These are phyloP conservation scores for Teratosphaeria nubilosa DNA, from an alignment of 2,329 filamentous ascomycete species.

Conservation along the genomic window DNA sequence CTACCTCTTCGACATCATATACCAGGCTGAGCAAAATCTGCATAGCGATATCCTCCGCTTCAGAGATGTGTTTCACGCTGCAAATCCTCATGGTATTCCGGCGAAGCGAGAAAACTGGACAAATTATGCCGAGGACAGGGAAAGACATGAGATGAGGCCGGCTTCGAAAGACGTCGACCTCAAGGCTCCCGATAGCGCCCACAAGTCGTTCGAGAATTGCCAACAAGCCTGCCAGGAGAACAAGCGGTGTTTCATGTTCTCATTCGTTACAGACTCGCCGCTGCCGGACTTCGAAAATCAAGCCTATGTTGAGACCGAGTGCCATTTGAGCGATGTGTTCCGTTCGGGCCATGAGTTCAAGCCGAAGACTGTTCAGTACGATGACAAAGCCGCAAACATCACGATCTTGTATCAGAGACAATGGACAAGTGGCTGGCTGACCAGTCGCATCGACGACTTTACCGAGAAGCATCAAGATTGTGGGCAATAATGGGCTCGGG, in stretches of 20 bases:
- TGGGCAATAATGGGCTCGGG: background rate
- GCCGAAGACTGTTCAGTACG: constrained; percentile 1
- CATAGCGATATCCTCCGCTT: constrained; percentile 3
- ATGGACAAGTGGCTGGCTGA: constrained; percentile 12
- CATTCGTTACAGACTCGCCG: constrained; percentile 3
- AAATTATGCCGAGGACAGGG: constrained; percentile 8
- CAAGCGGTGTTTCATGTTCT: constrained; percentile 13
- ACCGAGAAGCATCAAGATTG: constrained; percentile 1
- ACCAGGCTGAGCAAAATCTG: constrained; percentile 8
- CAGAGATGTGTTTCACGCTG: constrained; percentile 7
- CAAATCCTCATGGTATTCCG: constrained; percentile 4
- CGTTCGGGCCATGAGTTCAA: constrained; percentile 8
- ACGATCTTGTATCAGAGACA: background rate
- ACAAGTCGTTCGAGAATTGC: constrained; percentile 7
- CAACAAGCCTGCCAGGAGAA: constrained; percentile 8
- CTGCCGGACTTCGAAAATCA: background rate
- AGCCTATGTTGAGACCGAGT: constrained; percentile 6
- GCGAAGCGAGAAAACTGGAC: constrained; percentile 9
- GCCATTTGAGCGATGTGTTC: constrained; percentile 13
- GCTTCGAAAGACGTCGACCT: background rate
- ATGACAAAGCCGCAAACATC: background rate
- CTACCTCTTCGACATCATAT: constrained; percentile 10
- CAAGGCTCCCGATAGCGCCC: constrained; percentile 2
- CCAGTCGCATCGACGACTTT: constrained; percentile 6
- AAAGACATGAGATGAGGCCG: constrained; percentile 3